Conservation (phyloP, 2,329 filamentous ascomycete genomes). For the Claviceps arundinis region DNA sequence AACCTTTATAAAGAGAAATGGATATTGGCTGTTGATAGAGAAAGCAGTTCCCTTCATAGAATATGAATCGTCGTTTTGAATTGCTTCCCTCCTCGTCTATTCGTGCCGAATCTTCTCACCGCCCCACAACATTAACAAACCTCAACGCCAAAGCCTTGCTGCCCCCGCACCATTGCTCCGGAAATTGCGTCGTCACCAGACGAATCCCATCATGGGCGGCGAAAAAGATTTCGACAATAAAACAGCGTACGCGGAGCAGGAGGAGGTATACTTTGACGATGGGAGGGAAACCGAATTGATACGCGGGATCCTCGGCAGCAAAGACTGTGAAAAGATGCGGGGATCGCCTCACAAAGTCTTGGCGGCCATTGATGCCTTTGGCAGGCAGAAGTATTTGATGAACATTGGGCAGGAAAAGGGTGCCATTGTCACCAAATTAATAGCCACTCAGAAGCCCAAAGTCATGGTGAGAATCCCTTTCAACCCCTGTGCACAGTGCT, state of each 20-base stretch:
- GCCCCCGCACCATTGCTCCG: background rate
- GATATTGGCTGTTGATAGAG: too few species aligned
- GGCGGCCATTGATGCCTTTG: conserved; percentile 55
- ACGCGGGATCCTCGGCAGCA: conserved; percentile 51
- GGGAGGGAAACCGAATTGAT: conserved; percentile 63
- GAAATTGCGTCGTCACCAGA: too few species aligned
- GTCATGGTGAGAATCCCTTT: conserved; percentile 34
- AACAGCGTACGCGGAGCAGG: conserved; percentile 28
- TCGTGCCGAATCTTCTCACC: too few species aligned
- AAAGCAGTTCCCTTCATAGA: too few species aligned
- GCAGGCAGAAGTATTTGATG: conserved; percentile 46
- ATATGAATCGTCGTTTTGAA: too few species aligned
- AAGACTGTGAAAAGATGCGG: conserved; percentile 48
- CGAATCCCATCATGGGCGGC: background rate
- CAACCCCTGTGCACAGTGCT: background rate
- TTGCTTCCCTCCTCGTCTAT: too few species aligned
- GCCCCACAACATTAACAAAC: background rate
- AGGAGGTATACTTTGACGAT: conserved; percentile 45
- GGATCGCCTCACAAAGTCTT: conserved; percentile 52
- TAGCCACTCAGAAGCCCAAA: conserved; percentile 50
- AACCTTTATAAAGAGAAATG: too few species aligned
- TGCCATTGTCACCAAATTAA: conserved; percentile 54
- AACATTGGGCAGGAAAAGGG: conserved; percentile 69
- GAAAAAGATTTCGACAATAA: conserved; percentile 19
- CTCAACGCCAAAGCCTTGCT: background rate